These are phyloP conservation scores for Ophiostoma perfectum DNA, from an alignment of 2,329 filamentous ascomycete species.

Conservation along the genomic window DNA sequence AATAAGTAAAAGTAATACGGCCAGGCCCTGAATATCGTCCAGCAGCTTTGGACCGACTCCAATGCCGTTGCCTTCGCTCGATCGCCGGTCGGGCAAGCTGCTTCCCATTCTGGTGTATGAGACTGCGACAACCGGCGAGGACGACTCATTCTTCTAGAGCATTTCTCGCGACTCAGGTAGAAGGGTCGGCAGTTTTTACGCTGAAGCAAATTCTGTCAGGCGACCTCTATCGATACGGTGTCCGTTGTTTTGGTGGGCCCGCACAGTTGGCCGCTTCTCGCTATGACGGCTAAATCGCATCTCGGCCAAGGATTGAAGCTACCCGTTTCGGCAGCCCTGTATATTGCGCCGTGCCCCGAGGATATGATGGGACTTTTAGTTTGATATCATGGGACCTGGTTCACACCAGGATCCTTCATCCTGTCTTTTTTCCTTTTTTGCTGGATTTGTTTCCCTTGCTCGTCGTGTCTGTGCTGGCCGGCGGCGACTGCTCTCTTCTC, in stretches of 20 bases:
- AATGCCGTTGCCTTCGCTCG: not conserved
- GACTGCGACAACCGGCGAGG: not conserved
- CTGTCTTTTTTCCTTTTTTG: not conserved
- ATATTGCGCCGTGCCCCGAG: not conserved
- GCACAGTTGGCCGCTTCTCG: not conserved
- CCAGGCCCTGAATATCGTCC: too few relatives aligned
- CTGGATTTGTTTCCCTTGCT: slow-evolving; percentile 22
- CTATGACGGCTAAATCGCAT: not conserved
- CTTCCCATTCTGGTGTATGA: not conserved
- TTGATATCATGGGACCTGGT: not conserved
- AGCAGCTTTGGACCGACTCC: not conserved
- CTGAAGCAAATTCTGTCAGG: not conserved
- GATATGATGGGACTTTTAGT: not conserved
- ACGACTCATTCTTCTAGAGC: not conserved
- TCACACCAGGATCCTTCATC: not conserved
- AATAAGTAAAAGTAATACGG: too few relatives aligned
- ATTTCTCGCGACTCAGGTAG: too few relatives aligned
- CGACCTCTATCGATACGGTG: not conserved
- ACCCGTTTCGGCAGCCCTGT: not conserved
- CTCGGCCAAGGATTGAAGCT: not conserved
- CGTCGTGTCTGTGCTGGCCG: slow-evolving; percentile 28
- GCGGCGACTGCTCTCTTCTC: not conserved
- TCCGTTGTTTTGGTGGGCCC: not conserved
- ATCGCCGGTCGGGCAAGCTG: not conserved
- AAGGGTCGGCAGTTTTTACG: not conserved